Percentiles rank a stretch among this genome's conserved stretches.
phyloP scores from a whole-genome alignment of 2,329 filamentous ascomycete species.

The Peltaster fructicola region DNA sequence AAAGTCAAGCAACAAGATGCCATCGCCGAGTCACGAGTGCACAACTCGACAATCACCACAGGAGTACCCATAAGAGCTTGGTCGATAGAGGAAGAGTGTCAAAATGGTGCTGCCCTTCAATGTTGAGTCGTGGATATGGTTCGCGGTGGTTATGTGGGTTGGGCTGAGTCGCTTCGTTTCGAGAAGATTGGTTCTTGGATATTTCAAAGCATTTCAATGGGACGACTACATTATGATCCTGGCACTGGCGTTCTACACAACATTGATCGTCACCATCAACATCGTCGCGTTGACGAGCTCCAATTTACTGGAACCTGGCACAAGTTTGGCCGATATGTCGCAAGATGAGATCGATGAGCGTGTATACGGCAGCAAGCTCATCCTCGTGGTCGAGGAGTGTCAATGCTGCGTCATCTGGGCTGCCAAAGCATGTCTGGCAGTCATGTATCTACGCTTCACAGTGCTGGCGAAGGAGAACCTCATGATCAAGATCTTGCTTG shows the following conservation, averaged over 20 bases:
- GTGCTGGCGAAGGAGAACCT: slow-evolving; percentile 19
- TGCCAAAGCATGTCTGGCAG: slow-evolving; percentile 21
- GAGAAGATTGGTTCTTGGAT: slow-evolving; percentile 28
- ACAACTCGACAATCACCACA: slow-evolving; percentile 4
- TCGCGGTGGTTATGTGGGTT: slow-evolving; percentile 23
- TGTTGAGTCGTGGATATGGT: slow-evolving; percentile 32
- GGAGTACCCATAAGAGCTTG: slow-evolving; percentile 3
- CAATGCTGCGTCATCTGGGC: slow-evolving; percentile 22
- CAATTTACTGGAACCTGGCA: slow-evolving; percentile 27
- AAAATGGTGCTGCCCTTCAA: slow-evolving; percentile 19
- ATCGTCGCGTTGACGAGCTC: slow-evolving; percentile 23
- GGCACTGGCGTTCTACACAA: slow-evolving; percentile 31
- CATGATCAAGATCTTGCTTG: slow-evolving; percentile 17
- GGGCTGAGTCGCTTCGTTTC: slow-evolving; percentile 26
- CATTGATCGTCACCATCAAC: slow-evolving; percentile 31
- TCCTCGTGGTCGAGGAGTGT: slow-evolving; percentile 22
- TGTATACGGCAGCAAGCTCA: slow-evolving; percentile 20
- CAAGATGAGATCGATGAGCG: slow-evolving; percentile 11
- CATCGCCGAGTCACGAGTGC: slow-evolving; percentile 4
- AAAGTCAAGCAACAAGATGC: too few species aligned
- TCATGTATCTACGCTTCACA: slow-evolving; percentile 23
- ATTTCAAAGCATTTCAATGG: slow-evolving; percentile 30
- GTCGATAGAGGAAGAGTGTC: slow-evolving; percentile 1
- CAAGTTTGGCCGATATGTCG: slow-evolving; percentile 26
- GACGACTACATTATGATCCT: slow-evolving; percentile 43